These are phyloP conservation scores for Wickerhamomyces alni DNA, from an alignment of 805 yeast genomes.

Conservation along the genomic window DNA sequence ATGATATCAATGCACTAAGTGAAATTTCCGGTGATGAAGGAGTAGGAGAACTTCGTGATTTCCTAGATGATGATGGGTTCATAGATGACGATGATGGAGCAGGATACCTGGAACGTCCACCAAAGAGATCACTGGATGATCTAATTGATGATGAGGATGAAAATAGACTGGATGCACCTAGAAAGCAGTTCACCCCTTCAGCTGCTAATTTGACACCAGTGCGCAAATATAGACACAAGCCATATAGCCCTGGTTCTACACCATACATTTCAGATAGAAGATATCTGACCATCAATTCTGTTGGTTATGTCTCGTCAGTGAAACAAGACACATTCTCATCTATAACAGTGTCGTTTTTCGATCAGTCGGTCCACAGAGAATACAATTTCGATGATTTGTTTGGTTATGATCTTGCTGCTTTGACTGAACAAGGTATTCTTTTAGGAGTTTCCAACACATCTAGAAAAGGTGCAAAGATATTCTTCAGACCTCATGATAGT, in stretches of 20 bases:
- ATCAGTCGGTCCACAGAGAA: slow-evolving; percentile 65
- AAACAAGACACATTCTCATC: slow-evolving; percentile 52
- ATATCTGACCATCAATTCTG: slow-evolving; percentile 71
- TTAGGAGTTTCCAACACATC: slow-evolving; percentile 46
- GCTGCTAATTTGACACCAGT: slow-evolving; percentile 1
- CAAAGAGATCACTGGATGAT: slow-evolving; percentile 12
- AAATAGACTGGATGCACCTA: background rate
- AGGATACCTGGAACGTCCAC: slow-evolving; percentile 31
- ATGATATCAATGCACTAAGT: slow-evolving; percentile 22
- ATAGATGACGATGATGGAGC: slow-evolving; percentile 61
- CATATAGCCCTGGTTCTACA: slow-evolving; percentile 85
- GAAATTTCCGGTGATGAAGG: slow-evolving; percentile 16
- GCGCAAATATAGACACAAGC: slow-evolving; percentile 34
- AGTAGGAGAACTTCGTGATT: slow-evolving; percentile 25
- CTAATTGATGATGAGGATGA: slow-evolving; percentile 5
- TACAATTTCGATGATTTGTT: slow-evolving; percentile 78
- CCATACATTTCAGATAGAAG: slow-evolving; percentile 69
- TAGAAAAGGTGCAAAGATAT: slow-evolving; percentile 38
- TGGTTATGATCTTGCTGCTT: slow-evolving; percentile 68
- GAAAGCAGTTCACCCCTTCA: background rate
- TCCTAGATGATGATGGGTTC: slow-evolving; percentile 44
- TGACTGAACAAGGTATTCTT: slow-evolving; percentile 61
- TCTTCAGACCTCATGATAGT: slow-evolving; percentile 65
- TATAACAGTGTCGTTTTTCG: slow-evolving; percentile 85
- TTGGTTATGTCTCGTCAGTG: slow-evolving; percentile 81